Percentiles rank a stretch among this genome's conserved stretches.
These are phyloP conservation scores for Chlamydomonas reinhardtii DNA, from an alignment of 163 green algal genomes.

Conservation along the genomic window DNA sequence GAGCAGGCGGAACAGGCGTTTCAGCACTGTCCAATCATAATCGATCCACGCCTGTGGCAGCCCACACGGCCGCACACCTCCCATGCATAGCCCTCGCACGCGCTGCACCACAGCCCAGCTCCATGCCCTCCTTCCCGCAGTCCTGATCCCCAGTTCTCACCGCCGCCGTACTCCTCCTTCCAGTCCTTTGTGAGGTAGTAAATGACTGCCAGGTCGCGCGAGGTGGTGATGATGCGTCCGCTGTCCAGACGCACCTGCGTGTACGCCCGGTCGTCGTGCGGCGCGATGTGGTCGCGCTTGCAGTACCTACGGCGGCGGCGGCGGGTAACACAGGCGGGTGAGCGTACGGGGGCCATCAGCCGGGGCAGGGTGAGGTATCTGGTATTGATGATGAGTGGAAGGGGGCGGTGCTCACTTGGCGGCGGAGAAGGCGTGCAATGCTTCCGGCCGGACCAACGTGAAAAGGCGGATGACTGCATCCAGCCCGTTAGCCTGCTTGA, in stretches of 20 bases:
- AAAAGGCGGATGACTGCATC: constrained; percentile 60
- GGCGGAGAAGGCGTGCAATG: constrained; percentile 55
- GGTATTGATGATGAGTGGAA: not conserved
- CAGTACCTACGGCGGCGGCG: constrained; percentile 55
- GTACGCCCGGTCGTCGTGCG: constrained; percentile 75
- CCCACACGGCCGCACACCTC: too few relatives aligned
- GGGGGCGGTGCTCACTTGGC: not conserved
- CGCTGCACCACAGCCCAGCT: too few relatives aligned
- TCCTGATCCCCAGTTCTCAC: too few relatives aligned
- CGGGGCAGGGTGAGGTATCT: too few relatives aligned
- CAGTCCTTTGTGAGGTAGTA: constrained; percentile 74
- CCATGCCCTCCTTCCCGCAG: too few relatives aligned
- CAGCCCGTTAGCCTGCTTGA: constrained; percentile 45
- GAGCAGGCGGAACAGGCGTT: too few relatives aligned
- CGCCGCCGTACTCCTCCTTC: constrained; percentile 60
- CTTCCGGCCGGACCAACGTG: constrained; percentile 61
- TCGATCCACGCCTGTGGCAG: too few relatives aligned
- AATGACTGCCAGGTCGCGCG: constrained; percentile 64
- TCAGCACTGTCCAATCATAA: too few relatives aligned
- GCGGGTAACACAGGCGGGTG: not conserved
- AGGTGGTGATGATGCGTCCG: constrained; percentile 66
- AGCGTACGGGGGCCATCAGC: not conserved
- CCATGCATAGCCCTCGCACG: too few relatives aligned
- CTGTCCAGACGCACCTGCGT: constrained; percentile 60
- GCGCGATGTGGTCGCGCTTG: constrained; percentile 66